These are phyloP conservation scores for Saccharomycopsis fibuligera DNA, from an alignment of 805 yeast species.

Conservation along the genomic window DNA sequence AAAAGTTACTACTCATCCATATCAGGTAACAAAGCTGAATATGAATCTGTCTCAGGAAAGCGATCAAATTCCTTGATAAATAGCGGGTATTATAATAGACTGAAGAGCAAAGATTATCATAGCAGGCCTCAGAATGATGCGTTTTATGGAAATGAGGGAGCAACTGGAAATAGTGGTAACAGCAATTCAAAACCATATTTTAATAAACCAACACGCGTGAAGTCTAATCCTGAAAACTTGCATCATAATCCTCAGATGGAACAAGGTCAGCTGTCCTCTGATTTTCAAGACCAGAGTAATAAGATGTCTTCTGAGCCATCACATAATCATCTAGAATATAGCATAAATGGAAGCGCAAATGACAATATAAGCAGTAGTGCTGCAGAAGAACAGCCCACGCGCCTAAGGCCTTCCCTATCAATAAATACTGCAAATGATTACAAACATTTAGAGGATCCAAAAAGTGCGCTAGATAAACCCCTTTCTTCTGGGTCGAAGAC, in stretches of 20 bases:
- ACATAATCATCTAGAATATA: too few relatives aligned
- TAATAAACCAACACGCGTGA: neutral
- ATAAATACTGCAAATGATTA: constrained; percentile 6
- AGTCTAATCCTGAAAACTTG: constrained; percentile 6
- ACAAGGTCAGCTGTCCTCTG: too few relatives aligned
- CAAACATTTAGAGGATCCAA: constrained; percentile 4
- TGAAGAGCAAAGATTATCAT: constrained; percentile 4
- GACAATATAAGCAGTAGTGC: neutral
- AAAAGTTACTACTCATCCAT: constrained; percentile 2
- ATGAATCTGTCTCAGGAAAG: neutral
- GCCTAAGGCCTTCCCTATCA: constrained; percentile 8
- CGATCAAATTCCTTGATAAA: neutral
- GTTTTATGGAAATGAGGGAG: neutral
- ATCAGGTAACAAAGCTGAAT: neutral
- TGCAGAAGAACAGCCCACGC: neutral
- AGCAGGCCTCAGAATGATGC: constrained; percentile 1
- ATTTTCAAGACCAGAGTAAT: too few relatives aligned
- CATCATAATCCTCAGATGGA: neutral
- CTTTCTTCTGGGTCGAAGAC: constrained; percentile 9
- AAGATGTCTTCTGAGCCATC: too few relatives aligned
- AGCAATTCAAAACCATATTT: neutral
- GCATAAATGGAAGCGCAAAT: too few relatives aligned
- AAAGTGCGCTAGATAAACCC: constrained; percentile 5
- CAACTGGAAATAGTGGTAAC: neutral
- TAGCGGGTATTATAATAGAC: constrained; percentile 4